Evolutionary conservation across 495 filamentous ascomycete genomes (phyloP), one percentile per base, ranked within the genome.

Genomic region (Chaetomidium leptoderma): DNA sequence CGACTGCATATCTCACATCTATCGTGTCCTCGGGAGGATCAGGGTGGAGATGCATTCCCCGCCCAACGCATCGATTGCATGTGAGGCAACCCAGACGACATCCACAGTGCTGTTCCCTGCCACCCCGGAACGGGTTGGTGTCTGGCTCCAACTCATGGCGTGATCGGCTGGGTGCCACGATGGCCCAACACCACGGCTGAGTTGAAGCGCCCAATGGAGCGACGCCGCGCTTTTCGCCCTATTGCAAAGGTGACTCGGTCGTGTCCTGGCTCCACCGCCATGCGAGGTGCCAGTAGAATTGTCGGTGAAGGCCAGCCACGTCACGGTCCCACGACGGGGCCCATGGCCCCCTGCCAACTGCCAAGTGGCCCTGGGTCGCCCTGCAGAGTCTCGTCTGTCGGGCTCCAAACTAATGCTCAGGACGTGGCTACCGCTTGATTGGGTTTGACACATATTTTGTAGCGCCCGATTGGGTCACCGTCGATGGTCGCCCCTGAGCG

Each of bases 301-400:
- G 45, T 49, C 54, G 54, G 54, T 49, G 54, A 50, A 2, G 39
- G 16, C 9, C 44, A 10, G 54, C 54, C 54, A 57, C 54, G 54
- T 57, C 54, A 57, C 44, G 27, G 19, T 21, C 39, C 3, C 16
- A 7, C 4, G 36, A 53, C n/a, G 10, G n/a, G n/a, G n/a, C n/a
- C n/a, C n/a, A n/a, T n/a, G n/a, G n/a, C n/a, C 6, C 29, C 10
- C 19, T 10, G 29, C 9, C 32, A 32, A 43, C 44, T 56, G 53
- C 53, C 53, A 48, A 39, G 32, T 56, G 43, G 43, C 43, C 51
- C 21, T 32, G 51, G 36, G 26, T 9, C 23, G 5, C 10, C 14
- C 16, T 17, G 23, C 19, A 29, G 33, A 49, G 11, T 17, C 24
- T 33, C n/a, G 54, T 57, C 19, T 24, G 54, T 57, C 19, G 27